Conservation (phyloP, 148 eudicot species). For the Spergularia bocconei region DNA sequence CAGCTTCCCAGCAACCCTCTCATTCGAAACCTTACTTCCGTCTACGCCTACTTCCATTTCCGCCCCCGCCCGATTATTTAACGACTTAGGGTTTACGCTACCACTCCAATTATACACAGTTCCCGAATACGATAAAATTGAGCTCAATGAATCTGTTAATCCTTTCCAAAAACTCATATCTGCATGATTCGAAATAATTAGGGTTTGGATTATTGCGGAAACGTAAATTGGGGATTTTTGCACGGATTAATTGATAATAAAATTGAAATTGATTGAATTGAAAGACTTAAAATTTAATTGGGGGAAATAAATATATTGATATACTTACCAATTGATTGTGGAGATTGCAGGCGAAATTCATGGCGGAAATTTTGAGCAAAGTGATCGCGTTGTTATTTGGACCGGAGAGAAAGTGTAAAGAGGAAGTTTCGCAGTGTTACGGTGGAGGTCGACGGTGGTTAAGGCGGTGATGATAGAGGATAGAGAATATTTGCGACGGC, state of each 20-base stretch:
- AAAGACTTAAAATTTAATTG: not conserved
- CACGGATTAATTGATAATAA: not conserved
- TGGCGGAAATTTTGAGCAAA: not conserved
- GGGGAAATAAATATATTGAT: not conserved
- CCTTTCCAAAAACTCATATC: conserved; percentile 70
- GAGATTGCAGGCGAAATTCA: conserved; percentile 11
- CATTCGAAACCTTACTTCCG: conserved; percentile 54
- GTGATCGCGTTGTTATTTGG: too few relatives aligned
- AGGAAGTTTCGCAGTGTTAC: too few relatives aligned
- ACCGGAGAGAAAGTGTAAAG: too few relatives aligned
- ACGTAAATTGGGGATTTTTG: not conserved
- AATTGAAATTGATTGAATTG: not conserved
- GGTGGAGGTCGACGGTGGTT: too few relatives aligned
- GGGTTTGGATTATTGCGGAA: not conserved
- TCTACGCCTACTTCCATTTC: conserved; percentile 46
- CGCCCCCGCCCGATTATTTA: conserved; percentile 12
- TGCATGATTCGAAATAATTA: conserved; percentile 3
- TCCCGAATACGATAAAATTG: conserved; percentile 45
- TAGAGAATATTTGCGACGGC: too few relatives aligned
- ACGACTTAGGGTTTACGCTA: conserved; percentile 50
- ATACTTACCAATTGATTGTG: conserved; percentile 16
- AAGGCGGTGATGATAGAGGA: too few relatives aligned
- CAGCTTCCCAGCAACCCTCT: conserved; percentile 78
- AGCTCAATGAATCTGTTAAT: conserved; percentile 48
- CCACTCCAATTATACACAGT: conserved; percentile 29